Percentiles rank a stretch among this genome's conserved stretches.
Evolutionary conservation across 257 asterid species (phyloP).

Genomic region (Solanum chiquidenum): DNA sequence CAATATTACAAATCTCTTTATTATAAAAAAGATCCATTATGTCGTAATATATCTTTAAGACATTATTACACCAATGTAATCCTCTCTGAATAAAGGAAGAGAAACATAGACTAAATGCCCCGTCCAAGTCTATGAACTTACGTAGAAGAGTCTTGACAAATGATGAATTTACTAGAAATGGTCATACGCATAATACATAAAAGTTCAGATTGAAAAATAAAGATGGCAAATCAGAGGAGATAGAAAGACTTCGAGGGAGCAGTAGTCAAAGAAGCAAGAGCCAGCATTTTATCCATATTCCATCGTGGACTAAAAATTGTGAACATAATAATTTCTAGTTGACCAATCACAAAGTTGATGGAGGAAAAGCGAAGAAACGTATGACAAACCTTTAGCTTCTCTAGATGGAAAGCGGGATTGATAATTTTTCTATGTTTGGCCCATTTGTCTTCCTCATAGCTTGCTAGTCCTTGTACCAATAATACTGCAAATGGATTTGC

Average conservation of each 20-base stretch:
- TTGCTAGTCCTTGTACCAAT: slow-evolving; percentile 22
- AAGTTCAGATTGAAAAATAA: neutral
- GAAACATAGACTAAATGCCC: neutral
- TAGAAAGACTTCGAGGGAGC: neutral
- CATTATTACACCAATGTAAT: neutral
- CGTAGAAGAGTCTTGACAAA: neutral
- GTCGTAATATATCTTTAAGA: neutral
- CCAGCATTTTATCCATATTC: neutral
- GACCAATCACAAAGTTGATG: neutral
- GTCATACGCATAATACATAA: neutral
- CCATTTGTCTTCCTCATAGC: slow-evolving; percentile 39
- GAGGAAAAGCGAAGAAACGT: neutral
- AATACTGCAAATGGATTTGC: slow-evolving; percentile 24
- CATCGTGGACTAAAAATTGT: neutral
- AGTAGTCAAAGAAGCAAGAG: neutral
- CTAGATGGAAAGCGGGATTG: neutral
- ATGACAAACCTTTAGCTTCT: neutral
- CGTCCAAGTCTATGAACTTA: neutral
- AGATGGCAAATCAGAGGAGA: neutral
- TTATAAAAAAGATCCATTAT: neutral
- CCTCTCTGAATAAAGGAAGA: neutral
- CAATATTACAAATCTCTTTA: neutral
- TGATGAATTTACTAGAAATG: neutral
- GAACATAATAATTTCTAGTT: neutral
- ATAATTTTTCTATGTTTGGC: slow-evolving; percentile 43